Evolutionary conservation across 176 grass and related monocot species (phyloP).

Genomic region (Phragmites australis): DNA sequence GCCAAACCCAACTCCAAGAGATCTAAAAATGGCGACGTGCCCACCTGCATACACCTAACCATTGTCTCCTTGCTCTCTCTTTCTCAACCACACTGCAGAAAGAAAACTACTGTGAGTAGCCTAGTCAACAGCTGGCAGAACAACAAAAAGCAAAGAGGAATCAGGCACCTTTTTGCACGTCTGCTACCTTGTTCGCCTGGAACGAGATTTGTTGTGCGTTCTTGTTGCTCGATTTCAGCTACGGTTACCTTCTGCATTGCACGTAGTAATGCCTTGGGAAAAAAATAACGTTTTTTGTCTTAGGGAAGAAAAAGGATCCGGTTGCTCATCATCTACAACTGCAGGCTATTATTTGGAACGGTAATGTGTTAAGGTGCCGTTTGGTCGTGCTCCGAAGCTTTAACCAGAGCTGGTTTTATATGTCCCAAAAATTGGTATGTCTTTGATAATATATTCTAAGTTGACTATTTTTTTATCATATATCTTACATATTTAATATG

Average conservation of each 20-base stretch:
- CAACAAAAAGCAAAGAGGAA: not conserved
- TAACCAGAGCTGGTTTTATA: not conserved
- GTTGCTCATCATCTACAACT: not conserved
- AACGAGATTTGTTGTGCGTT: not conserved
- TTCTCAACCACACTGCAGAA: not conserved
- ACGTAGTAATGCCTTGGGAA: not conserved
- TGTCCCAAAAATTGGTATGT: no score
- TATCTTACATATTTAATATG: no score
- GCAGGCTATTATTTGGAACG: no score
- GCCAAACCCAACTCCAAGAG: constrained; percentile 34
- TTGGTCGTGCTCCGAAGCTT: not conserved
- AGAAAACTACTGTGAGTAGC: not conserved
- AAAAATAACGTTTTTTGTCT: not conserved
- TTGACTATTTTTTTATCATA: no score
- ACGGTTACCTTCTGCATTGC: not conserved
- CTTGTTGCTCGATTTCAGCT: not conserved
- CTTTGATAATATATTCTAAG: no score
- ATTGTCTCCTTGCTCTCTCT: not conserved
- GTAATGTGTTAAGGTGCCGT: not conserved
- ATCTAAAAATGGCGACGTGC: not conserved
- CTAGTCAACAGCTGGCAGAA: not conserved
- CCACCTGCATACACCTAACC: constrained; percentile 34
- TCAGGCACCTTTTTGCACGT: not conserved
- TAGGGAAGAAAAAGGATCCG: not conserved
- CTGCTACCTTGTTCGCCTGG: not conserved